Percentiles rank a stretch among this genome's conserved stretches.
Conservation (phyloP, 2,329 filamentous ascomycete species). For the Penicillium sp. region DNA sequence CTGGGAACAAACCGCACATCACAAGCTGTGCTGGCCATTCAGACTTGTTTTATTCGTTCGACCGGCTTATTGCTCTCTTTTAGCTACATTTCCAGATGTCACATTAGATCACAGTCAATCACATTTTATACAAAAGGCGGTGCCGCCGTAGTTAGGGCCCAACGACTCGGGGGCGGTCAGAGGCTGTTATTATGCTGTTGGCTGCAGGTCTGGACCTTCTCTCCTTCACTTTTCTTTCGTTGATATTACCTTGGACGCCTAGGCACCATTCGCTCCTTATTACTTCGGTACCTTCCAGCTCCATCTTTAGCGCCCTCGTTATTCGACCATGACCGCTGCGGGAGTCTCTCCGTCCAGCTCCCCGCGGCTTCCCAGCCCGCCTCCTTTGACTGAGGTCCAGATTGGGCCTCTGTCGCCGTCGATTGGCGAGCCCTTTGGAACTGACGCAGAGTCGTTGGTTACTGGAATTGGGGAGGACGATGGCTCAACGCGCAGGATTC, state of each 20-base stretch:
- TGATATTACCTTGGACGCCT: slow-evolving; percentile 11
- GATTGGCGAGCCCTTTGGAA: slow-evolving; percentile 60
- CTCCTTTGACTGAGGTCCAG: slow-evolving; percentile 92
- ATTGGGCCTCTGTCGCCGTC: slow-evolving; percentile 77
- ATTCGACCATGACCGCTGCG: slow-evolving; percentile 45
- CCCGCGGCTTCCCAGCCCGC: slow-evolving; percentile 90
- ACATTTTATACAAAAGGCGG: neutral
- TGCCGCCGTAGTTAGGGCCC: neutral
- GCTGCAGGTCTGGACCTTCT: slow-evolving; percentile 17
- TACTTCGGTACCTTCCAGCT: slow-evolving; percentile 15
- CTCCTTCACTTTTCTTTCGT: slow-evolving; percentile 17
- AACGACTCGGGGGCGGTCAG: slow-evolving; percentile 34
- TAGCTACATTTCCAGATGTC: neutral
- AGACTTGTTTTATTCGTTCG: too few species aligned
- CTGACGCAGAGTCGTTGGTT: slow-evolving; percentile 59
- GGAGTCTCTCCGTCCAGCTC: slow-evolving; percentile 67
- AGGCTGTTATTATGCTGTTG: slow-evolving; percentile 19
- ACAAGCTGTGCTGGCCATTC: too few species aligned
- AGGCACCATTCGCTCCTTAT: slow-evolving; percentile 21
- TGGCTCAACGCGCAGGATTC: slow-evolving; percentile 79
- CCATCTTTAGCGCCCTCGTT: slow-evolving; percentile 12
- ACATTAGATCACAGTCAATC: neutral
- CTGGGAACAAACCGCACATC: too few species aligned
- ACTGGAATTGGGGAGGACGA: slow-evolving; percentile 63
- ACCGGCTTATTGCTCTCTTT: neutral